Evolutionary conservation across 1,284 basidiomycete genomes (phyloP).

Genomic region (Schizophyllum commune): DNA sequence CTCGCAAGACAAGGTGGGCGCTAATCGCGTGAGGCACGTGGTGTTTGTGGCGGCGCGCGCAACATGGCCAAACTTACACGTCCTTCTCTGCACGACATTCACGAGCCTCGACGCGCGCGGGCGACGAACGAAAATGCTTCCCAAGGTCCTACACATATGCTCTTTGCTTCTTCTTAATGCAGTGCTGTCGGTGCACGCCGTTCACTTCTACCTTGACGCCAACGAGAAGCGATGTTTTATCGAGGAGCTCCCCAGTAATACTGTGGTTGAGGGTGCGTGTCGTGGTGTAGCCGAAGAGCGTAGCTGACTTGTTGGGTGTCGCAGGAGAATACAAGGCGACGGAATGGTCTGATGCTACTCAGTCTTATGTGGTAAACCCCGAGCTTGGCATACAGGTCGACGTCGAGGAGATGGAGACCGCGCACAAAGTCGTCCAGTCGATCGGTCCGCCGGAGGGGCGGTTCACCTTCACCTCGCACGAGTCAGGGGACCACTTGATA

Average conservation of each 20-base stretch:
- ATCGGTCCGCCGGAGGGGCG: slow-evolving; percentile 84
- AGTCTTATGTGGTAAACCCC: slow-evolving; percentile 67
- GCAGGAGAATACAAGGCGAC: slow-evolving; percentile 89
- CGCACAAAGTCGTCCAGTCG: slow-evolving; percentile 77
- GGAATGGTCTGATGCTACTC: slow-evolving; percentile 76
- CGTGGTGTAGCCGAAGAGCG: background rate
- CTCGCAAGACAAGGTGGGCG: no score
- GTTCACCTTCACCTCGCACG: slow-evolving; percentile 97
- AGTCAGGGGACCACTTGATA: slow-evolving; percentile 94
- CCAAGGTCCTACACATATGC: no score
- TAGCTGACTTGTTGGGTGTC: slow-evolving; percentile 4
- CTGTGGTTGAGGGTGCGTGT: slow-evolving; percentile 84
- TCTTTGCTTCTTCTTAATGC: slow-evolving; percentile 26
- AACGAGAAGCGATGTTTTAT: slow-evolving; percentile 92
- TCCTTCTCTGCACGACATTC: no score
- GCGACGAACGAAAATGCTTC: no score
- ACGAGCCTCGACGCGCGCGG: no score
- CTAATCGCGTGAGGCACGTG: no score
- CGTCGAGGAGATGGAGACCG: slow-evolving; percentile 81
- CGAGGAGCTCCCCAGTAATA: slow-evolving; percentile 95
- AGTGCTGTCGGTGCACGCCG: slow-evolving; percentile 43
- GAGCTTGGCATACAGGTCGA: slow-evolving; percentile 86
- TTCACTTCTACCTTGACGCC: slow-evolving; percentile 92
- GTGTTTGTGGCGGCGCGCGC: no score
- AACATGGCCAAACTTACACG: no score